These are phyloP conservation scores for Hypsizygus marmoreus DNA, from an alignment of 768 basidiomycete genomes.

Conservation along the genomic window DNA sequence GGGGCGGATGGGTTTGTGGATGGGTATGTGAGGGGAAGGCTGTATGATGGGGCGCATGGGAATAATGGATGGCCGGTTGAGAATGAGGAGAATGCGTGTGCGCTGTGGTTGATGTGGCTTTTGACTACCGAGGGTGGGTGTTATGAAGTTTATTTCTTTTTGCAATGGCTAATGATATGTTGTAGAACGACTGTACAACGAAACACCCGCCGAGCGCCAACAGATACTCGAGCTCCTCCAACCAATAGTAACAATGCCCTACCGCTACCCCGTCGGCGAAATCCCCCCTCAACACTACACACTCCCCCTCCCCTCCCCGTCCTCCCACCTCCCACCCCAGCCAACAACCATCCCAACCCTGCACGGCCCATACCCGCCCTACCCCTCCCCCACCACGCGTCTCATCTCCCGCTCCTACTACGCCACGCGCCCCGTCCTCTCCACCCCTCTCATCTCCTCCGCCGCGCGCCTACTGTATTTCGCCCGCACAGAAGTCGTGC, in stretches of 20 bases:
- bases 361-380: constrained; percentile 52
- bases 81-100: constrained; percentile 44
- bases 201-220: constrained; percentile 28
- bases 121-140: constrained; percentile 43
- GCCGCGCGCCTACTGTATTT: constrained; percentile 69
- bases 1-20: constrained; percentile 44
- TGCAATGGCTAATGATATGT: background rate
- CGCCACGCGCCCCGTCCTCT: constrained; percentile 26
- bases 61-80: constrained; percentile 54
- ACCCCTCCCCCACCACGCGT: constrained; percentile 28
- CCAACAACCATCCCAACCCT: constrained; percentile 29
- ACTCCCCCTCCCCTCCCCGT: constrained; percentile 50
- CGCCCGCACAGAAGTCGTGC: constrained; percentile 51
- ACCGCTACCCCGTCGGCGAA: constrained; percentile 56
- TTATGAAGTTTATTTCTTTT: background rate
- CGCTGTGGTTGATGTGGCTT: constrained; percentile 60
- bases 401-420: constrained; percentile 34
- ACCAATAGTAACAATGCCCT: constrained; percentile 51
- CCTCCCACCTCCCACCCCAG: constrained; percentile 15
- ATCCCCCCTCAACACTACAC: constrained; percentile 67
- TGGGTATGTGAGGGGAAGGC: constrained; percentile 35
- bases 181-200: constrained; percentile 28
- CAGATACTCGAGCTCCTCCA: constrained; percentile 35
- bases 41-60: constrained; percentile 33
- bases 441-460: constrained; percentile 48